These are phyloP conservation scores for Pseudocohnilembus persalinus DNA, from an alignment of 169 alveolate species.

Conservation along the genomic window DNA sequence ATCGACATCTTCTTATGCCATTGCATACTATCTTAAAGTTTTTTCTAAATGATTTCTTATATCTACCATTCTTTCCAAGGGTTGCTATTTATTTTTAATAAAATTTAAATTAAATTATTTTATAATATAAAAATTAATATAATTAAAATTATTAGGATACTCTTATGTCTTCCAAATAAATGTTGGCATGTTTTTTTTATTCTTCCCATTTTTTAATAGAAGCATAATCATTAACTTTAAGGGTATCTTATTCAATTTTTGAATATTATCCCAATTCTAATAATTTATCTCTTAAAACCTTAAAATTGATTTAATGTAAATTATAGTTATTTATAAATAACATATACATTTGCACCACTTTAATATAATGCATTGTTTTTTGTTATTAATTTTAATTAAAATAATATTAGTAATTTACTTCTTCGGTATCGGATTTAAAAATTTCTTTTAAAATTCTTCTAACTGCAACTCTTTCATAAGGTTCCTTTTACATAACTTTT, in stretches of 20 bases:
- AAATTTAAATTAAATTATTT: too few species aligned
- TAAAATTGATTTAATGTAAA: too few species aligned
- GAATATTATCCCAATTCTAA: neutral
- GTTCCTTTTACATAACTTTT: neutral
- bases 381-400: too few species aligned
- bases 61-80: neutral
- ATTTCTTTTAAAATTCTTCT: neutral
- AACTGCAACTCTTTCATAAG: neutral
- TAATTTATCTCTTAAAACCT: neutral
- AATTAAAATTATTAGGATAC: neutral
- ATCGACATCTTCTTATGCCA: neutral
- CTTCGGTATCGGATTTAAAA: neutral
- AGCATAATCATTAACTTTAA: neutral
- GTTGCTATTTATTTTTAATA: neutral
- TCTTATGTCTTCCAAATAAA: neutral
- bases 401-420: too few species aligned
- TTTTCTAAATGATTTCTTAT: neutral
- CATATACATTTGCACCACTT: too few species aligned
- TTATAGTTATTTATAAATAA: too few species aligned
- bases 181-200: neutral
- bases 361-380: too few species aligned
- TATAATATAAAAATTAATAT: too few species aligned
- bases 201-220: neutral
- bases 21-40: neutral
- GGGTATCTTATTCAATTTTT: neutral